These are phyloP conservation scores for Pyrus pyrifolia DNA, from an alignment of 306 rosid species.

Conservation along the genomic window DNA sequence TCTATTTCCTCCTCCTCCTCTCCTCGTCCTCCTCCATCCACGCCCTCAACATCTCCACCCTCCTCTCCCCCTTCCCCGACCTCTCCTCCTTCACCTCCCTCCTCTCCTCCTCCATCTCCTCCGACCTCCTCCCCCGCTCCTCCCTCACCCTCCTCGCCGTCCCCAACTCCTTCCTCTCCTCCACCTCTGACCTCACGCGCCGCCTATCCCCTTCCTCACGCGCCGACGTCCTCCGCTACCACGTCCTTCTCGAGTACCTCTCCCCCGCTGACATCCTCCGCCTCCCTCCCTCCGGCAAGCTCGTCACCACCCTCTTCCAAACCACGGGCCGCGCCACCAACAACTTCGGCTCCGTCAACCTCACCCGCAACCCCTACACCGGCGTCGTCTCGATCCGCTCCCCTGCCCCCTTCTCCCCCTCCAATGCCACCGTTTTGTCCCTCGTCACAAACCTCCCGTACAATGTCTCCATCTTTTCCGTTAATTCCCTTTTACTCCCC, in stretches of 20 bases:
- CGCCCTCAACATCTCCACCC: conserved; percentile 60
- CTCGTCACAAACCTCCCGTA: conserved; percentile 71
- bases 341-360: conserved; percentile 73
- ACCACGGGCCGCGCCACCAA: conserved; percentile 92
- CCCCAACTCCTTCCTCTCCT: conserved; percentile 56
- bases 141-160: conserved; percentile 88
- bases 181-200: conserved; percentile 46
- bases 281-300: conserved; percentile 66
- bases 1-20: conserved; percentile 25
- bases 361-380: conserved; percentile 53
- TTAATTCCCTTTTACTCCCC: conserved; percentile 68
- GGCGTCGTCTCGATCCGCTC: conserved; percentile 51
- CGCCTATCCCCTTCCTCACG: conserved; percentile 53
- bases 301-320: conserved; percentile 82
- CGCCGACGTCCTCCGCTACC: conserved; percentile 87
- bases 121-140: conserved; percentile 60
- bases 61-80: conserved; percentile 70
- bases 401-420: conserved; percentile 51
- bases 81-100: conserved; percentile 65
- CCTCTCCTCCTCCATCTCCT: conserved; percentile 41
- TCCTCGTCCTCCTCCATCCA: conserved; percentile 30
- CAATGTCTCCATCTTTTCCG: conserved; percentile 71
- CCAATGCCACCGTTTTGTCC: conserved; percentile 61
- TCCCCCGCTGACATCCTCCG: conserved; percentile 61
- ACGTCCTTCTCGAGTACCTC: conserved; percentile 79